These are phyloP conservation scores for Geranium rotundifolium DNA, from an alignment of 345 rosid species.

Conservation along the genomic window DNA sequence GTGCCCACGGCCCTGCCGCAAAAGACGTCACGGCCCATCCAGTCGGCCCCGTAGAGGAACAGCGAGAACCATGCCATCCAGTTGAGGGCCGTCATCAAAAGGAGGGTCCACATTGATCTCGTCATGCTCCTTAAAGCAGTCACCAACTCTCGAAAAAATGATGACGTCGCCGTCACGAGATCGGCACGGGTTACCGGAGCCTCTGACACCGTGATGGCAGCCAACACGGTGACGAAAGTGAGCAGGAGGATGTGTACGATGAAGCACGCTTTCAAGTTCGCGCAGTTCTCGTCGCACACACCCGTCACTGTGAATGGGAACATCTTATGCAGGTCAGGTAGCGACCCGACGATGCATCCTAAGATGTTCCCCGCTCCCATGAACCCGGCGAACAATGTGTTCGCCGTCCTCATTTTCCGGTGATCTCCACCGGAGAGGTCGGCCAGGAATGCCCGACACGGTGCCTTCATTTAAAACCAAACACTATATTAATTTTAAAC, in stretches of 20 bases:
- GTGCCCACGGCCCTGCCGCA: conserved; percentile 21
- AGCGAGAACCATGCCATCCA: conserved; percentile 46
- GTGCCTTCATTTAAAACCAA: too few relatives aligned
- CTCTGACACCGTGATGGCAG: conserved; percentile 38
- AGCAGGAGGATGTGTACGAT: conserved; percentile 53
- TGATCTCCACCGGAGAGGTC: conserved; percentile 53
- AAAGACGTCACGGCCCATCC: conserved; percentile 45
- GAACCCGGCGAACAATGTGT: conserved; percentile 63
- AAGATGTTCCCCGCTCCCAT: conserved; percentile 85
- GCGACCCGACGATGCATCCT: conserved; percentile 70
- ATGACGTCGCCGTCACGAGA: too few relatives aligned
- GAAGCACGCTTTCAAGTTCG: conserved; percentile 76
- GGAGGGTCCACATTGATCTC: conserved; percentile 38
- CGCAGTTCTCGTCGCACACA: conserved; percentile 71
- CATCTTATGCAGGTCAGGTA: conserved; percentile 34
- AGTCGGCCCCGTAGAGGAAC: conserved; percentile 36
- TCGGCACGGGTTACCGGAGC: conserved; percentile 22
- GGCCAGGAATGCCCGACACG: conserved; percentile 77
- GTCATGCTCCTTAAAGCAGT: conserved; percentile 38
- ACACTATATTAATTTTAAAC: too few relatives aligned
- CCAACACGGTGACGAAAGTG: conserved; percentile 22
- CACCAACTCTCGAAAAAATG: conserved; percentile 29
- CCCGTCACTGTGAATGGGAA: conserved; percentile 57
- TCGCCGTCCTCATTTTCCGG: conserved; percentile 42
- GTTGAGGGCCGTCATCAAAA: conserved; percentile 34